Evolutionary conservation across 768 basidiomycete genomes (phyloP).

Genomic region (Leccinum longicurvipes): DNA sequence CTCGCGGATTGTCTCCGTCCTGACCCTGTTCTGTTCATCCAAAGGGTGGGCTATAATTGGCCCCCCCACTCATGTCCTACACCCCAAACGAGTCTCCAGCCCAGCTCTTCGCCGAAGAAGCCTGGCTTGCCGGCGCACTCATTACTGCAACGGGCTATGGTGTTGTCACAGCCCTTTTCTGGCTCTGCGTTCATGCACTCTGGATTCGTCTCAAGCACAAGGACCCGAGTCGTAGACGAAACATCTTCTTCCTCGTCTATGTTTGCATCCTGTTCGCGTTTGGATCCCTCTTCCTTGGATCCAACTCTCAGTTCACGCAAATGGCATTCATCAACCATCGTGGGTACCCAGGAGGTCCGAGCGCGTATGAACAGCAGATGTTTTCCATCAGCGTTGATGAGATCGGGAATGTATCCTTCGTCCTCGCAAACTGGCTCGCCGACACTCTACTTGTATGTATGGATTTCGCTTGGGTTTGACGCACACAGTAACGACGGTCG

Average conservation of each 20-base stretch:
- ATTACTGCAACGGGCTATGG: conserved; percentile 28
- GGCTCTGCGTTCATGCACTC: conserved; percentile 21
- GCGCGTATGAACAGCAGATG: conserved; percentile 23
- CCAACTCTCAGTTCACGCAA: conserved; percentile 29
- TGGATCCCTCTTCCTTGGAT: conserved; percentile 25
- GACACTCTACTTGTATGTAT: conserved; percentile 27
- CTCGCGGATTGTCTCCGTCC: not conserved
- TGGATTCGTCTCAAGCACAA: conserved; percentile 15
- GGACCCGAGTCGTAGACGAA: conserved; percentile 10
- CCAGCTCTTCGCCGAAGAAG: conserved; percentile 23
- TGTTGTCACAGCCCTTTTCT: conserved; percentile 22
- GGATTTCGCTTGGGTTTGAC: not conserved
- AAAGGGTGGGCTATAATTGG: conserved; percentile 6
- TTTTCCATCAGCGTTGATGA: conserved; percentile 27
- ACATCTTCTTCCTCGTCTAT: conserved; percentile 25
- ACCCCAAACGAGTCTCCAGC: conserved; percentile 14
- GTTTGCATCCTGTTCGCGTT: conserved; percentile 19
- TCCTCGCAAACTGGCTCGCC: conserved; percentile 29
- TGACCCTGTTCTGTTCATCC: not conserved
- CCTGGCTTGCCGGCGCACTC: conserved; percentile 28
- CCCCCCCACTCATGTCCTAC: conserved; percentile 17
- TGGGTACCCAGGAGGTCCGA: conserved; percentile 25
- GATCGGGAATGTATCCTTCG: conserved; percentile 23
- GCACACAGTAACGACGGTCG: not conserved
- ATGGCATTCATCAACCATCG: conserved; percentile 30